Evolutionary conservation across 2,329 filamentous ascomycete genomes (phyloP), one percentile per base, ranked within the genome.

Genomic region (Coniella lustricola): DNA sequence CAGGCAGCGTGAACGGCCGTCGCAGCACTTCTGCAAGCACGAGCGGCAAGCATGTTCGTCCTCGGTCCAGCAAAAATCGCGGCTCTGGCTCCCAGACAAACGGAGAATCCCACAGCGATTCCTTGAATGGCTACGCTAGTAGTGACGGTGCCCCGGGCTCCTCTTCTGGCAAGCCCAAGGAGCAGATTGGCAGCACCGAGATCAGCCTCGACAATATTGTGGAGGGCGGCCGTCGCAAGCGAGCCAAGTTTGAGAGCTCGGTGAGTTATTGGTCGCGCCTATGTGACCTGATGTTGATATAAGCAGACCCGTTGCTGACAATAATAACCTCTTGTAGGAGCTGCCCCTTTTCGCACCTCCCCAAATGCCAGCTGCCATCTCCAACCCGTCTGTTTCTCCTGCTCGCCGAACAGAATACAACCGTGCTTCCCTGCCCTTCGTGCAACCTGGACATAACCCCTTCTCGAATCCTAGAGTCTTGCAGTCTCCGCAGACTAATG

Each of bases 171-270:
- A 86, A 86, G 65, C 80, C 77, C 59, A 90, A 87, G 66, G 90
- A 96, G 60, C 85, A 29, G 22, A 41, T 95, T 60, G 90, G 88
- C 42, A 96, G 89, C 64, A 95, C 93, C 14, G 93, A 98, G 59
- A 98, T 98, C 62, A 97, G 91, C 65, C 81, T 96, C 58, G 90
- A 96, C 59, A 98, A 98, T 65, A 97, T 98, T 67, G 87, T 98
- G 53, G 91, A 97, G 69, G 93, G 94, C 62, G 90, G 91, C 57
- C 85, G 93, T 67, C 84, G 93, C 64, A 96, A 97, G 75, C 82
- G 90, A 62, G 88, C 91, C 60, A 96, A 95, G 69, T 85, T 85
- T 71, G 91, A 97, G 67, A 97, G 91, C 73, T 96, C 91, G 69
- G 91, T 97, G 85, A 83, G 91, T 76, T 49, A 38, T 25, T 18